Evolutionary conservation across 345 rosid genomes (phyloP).

Genomic region (Xanthoceras sorbifolium): DNA sequence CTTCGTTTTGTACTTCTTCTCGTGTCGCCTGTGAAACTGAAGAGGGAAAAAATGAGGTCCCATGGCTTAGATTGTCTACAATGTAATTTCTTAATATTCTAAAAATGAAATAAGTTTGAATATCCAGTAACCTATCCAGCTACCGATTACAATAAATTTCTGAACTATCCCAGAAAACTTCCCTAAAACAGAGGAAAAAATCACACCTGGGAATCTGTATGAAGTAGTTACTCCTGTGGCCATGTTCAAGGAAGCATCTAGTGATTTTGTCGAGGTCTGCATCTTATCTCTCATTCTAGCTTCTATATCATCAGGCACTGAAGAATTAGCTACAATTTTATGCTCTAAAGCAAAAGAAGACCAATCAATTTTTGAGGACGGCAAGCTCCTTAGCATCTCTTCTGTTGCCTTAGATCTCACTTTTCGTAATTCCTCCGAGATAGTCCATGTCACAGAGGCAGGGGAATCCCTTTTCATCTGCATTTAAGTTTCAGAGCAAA

Average conservation of each 20-base stretch:
- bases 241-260: constrained; percentile 40
- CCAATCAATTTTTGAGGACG: constrained; percentile 49
- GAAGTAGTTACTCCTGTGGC: constrained; percentile 27
- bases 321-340: constrained; percentile 32
- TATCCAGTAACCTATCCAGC: background rate
- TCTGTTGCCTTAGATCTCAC: constrained; percentile 90
- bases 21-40: constrained; percentile 24
- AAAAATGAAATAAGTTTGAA: background rate
- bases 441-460: constrained; percentile 70
- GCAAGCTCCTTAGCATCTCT: constrained; percentile 60
- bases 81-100: background rate
- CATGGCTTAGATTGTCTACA: background rate
- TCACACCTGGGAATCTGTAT: constrained; percentile 31
- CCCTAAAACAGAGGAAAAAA: constrained; percentile 13
- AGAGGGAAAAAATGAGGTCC: constrained; percentile 10
- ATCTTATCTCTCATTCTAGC: constrained; percentile 30
- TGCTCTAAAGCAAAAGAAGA: constrained; percentile 44
- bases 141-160: background rate
- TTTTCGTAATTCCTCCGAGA: constrained; percentile 82
- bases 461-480: constrained; percentile 60
- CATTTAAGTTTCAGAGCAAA: constrained; percentile 31
- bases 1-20: constrained; percentile 27
- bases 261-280: constrained; percentile 25
- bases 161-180: background rate
- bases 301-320: constrained; percentile 26